Conservation (phyloP, 176 grass and related monocot species). For the Musa beccarii region DNA sequence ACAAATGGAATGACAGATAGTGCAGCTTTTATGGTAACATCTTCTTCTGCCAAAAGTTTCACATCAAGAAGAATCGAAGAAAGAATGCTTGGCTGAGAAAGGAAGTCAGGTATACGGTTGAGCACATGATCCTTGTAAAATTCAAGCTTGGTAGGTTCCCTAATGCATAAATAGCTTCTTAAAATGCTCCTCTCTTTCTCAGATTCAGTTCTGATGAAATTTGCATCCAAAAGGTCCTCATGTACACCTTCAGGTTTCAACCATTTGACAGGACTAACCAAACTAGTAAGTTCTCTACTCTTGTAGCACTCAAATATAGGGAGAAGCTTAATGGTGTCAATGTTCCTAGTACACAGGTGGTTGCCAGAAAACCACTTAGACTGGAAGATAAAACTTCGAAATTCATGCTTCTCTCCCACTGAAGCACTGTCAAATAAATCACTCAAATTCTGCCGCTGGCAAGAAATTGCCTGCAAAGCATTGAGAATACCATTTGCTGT, state of each 20-base stretch:
- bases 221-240: slow-evolving; percentile 74
- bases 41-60: slow-evolving; percentile 53
- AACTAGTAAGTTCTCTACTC: slow-evolving; percentile 62
- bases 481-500: slow-evolving; percentile 83
- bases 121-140: slow-evolving; percentile 95
- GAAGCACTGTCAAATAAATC: slow-evolving; percentile 45
- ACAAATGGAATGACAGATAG: slow-evolving; percentile 61
- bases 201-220: slow-evolving; percentile 78
- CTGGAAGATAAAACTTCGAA: slow-evolving; percentile 87
- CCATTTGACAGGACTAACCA: slow-evolving; percentile 73
- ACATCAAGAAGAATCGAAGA: slow-evolving; percentile 74
- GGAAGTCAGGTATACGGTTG: slow-evolving; percentile 72
- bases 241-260: slow-evolving; percentile 85
- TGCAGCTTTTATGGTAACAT: slow-evolving; percentile 36
- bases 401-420: slow-evolving; percentile 78
- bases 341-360: slow-evolving; percentile 48
- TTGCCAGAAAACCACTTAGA: slow-evolving; percentile 93
- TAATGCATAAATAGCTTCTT: slow-evolving; percentile 57
- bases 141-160: slow-evolving; percentile 63
- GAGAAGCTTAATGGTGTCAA: slow-evolving; percentile 60
- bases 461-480: slow-evolving; percentile 59
- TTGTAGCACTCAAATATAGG: slow-evolving; percentile 97
- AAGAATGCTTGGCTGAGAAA: slow-evolving; percentile 61
- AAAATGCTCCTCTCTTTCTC: slow-evolving; percentile 84
- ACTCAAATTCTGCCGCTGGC: slow-evolving; percentile 44